Conservation (phyloP, 805 yeast species). For the Torulaspora quercuum region DNA sequence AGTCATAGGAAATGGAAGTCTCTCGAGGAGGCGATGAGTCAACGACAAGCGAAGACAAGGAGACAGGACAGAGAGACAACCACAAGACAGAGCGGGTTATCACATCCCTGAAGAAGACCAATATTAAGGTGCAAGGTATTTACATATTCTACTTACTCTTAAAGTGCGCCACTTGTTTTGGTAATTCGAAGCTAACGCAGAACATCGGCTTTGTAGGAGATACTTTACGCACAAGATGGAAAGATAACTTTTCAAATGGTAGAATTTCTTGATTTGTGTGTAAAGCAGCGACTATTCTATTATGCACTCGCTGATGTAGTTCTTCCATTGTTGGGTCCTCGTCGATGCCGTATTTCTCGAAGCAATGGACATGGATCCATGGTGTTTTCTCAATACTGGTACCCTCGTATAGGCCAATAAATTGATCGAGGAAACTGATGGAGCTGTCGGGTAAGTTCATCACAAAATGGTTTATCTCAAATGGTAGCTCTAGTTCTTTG, state of each 20-base stretch:
- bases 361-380: constrained; percentile 81
- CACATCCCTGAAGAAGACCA: too few species aligned
- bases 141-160: constrained; percentile 2
- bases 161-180: constrained; percentile 46
- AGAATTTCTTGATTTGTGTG: constrained; percentile 45
- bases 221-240: constrained; percentile 88
- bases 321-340: constrained; percentile 73
- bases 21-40: constrained; percentile 8
- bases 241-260: constrained; percentile 47
- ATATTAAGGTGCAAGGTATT: too few species aligned
- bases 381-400: constrained; percentile 56
- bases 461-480: constrained; percentile 59
- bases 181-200: constrained; percentile 75
- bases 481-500: constrained; percentile 34
- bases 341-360: constrained; percentile 77
- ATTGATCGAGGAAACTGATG: constrained; percentile 72
- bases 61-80: too few species aligned
- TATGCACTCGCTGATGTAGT: constrained; percentile 60
- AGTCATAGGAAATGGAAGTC: constrained; percentile 4
- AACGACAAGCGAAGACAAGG: not conserved
- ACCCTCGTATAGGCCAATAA: constrained; percentile 60
- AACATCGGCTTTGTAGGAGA: constrained; percentile 98
- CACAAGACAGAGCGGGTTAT: too few species aligned
- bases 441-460: constrained; percentile 98
- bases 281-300: constrained; percentile 46